These are phyloP conservation scores for Capronia americana DNA, from an alignment of 2,329 filamentous ascomycete species.

Conservation along the genomic window DNA sequence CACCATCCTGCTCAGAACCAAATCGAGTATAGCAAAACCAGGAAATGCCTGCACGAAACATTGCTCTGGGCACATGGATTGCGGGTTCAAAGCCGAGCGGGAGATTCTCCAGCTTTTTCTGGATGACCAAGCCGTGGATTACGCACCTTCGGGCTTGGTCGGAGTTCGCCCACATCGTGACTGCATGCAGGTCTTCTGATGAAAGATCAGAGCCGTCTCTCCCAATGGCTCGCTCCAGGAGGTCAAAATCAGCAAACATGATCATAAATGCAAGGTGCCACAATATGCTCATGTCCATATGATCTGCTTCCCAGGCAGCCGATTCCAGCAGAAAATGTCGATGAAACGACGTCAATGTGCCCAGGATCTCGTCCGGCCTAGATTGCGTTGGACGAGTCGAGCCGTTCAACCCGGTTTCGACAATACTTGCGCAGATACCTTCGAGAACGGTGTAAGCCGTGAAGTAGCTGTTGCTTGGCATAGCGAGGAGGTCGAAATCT, in stretches of 20 bases:
- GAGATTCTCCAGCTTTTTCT: constrained; percentile 38
- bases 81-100: constrained; percentile 38
- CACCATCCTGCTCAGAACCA: constrained; percentile 20
- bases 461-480: constrained; percentile 32
- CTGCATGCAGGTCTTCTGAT: constrained; percentile 28
- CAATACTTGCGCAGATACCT: constrained; percentile 37
- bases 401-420: constrained; percentile 37
- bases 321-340: constrained; percentile 39
- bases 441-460: constrained; percentile 38
- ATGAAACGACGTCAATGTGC: constrained; percentile 31
- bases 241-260: constrained; percentile 42
- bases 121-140: constrained; percentile 38
- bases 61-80: constrained; percentile 40
- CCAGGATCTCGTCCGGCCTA: constrained; percentile 28
- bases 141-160: constrained; percentile 37
- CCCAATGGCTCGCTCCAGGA: constrained; percentile 42
- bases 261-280: constrained; percentile 44
- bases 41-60: constrained; percentile 39
- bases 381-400: constrained; percentile 26
- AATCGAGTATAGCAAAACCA: constrained; percentile 41
- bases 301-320: constrained; percentile 30
- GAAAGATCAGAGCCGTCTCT: constrained; percentile 40
- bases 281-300: constrained; percentile 40
- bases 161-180: constrained; percentile 40
- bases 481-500: constrained; percentile 32